Percentiles rank a stretch among this genome's conserved stretches.
Conservation (phyloP, 148 eudicot species). For the Spergularia bocconei region DNA sequence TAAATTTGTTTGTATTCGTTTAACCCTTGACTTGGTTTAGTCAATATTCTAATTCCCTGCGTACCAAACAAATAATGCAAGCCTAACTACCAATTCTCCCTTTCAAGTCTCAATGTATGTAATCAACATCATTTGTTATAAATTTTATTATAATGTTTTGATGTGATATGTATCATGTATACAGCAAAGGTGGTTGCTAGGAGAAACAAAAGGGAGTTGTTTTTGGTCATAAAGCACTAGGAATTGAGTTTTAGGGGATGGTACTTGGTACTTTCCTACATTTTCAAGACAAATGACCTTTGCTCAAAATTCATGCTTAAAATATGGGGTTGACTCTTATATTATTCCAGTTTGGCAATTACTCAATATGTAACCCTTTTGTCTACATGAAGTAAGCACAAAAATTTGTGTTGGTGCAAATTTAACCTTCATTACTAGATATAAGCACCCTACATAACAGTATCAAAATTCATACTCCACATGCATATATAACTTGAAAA, state of each 20-base stretch:
- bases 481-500: not conserved
- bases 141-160: not conserved
- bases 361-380: not conserved
- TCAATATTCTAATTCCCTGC: not conserved
- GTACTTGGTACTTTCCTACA: conserved; percentile 4
- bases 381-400: conserved; percentile 5
- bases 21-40: conserved; percentile 10
- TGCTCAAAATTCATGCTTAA: conserved; percentile 10
- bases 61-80: conserved; percentile 15
- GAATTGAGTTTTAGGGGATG: not conserved
- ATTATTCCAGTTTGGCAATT: conserved; percentile 15
- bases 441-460: not conserved
- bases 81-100: conserved; percentile 1
- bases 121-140: not conserved
- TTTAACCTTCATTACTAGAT: not conserved
- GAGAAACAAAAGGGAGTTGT: not conserved
- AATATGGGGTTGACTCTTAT: conserved; percentile 20
- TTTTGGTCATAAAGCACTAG: not conserved
- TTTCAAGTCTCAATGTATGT: not conserved
- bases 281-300: not conserved
- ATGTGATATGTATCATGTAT: not conserved
- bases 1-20: not conserved
- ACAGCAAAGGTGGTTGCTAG: conserved; percentile 9
- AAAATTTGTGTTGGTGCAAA: conserved; percentile 2
- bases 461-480: not conserved